Evolutionary conservation across 148 eudicot species (phyloP).

Genomic region (Rhododendron molle): DNA sequence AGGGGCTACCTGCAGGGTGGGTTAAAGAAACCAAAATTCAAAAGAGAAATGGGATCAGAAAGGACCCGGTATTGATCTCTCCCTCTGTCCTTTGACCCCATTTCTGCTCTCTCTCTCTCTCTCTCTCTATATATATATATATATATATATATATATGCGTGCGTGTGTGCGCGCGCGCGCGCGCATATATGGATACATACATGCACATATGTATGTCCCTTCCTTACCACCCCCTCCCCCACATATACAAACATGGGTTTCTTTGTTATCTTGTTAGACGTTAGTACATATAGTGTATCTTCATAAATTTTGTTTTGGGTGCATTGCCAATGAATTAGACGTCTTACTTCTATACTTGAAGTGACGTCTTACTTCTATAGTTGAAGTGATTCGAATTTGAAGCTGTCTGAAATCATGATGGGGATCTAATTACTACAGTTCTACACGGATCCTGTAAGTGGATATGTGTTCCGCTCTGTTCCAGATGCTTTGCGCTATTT

Average conservation of each 20-base stretch:
- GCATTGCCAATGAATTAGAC: neutral
- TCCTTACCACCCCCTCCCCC: neutral
- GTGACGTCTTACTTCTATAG: neutral
- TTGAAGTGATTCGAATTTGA: neutral
- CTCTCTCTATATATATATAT: neutral
- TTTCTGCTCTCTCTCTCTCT: neutral
- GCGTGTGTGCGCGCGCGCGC: too few relatives aligned
- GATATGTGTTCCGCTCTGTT: slow-evolving; percentile 66
- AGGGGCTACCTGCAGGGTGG: slow-evolving; percentile 72
- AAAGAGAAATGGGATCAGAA: slow-evolving; percentile 27
- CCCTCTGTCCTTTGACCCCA: neutral
- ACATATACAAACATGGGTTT: neutral
- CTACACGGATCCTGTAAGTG: slow-evolving; percentile 41
- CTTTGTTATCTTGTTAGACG: neutral
- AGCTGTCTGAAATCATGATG: neutral
- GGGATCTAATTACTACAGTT: slow-evolving; percentile 30
- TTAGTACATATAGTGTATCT: neutral
- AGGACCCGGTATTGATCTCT: slow-evolving; percentile 45
- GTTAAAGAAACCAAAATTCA: slow-evolving; percentile 50
- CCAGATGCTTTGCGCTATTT: slow-evolving; percentile 60
- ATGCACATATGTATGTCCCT: neutral
- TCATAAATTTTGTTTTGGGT: neutral
- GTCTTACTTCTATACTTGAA: neutral
- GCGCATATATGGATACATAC: neutral
- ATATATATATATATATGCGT: too few relatives aligned